Conservation (phyloP, 2,329 filamentous ascomycete genomes). For the Fusarium phyllophilum region DNA sequence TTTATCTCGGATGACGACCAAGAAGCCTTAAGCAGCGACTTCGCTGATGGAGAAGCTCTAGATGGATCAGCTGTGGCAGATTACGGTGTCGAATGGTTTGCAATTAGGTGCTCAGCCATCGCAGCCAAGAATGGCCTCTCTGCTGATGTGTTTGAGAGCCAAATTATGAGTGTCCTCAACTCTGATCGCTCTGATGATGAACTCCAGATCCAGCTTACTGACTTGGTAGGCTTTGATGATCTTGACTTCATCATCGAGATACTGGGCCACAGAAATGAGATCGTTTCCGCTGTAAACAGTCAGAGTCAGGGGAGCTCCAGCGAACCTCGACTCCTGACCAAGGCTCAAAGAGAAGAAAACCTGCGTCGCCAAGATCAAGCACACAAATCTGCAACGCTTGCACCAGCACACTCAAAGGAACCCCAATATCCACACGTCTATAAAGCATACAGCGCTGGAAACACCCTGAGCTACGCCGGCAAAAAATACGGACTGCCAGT, state of each 20-base stretch:
- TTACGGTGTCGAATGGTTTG: constrained; percentile 77
- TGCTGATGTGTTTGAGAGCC: constrained; percentile 76
- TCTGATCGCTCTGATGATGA: constrained; percentile 80
- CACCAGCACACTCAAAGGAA: constrained; percentile 76
- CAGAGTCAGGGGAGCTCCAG: constrained; percentile 49
- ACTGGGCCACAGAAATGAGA: constrained; percentile 78
- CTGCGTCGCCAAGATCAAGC: constrained; percentile 79
- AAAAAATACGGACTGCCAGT: constrained; percentile 84
- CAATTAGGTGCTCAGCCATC: constrained; percentile 72
- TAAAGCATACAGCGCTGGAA: constrained; percentile 82
- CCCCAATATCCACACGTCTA: constrained; percentile 94
- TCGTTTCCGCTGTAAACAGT: constrained; percentile 62
- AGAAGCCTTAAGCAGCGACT: constrained; percentile 72
- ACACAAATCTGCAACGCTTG: constrained; percentile 82
- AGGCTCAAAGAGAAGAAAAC: constrained; percentile 80
- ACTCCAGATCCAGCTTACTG: constrained; percentile 88
- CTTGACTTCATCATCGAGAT: constrained; percentile 92
- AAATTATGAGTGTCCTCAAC: constrained; percentile 78
- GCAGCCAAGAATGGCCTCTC: constrained; percentile 74
- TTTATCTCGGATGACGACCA: constrained; percentile 81
- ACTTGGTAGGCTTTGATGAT: constrained; percentile 92
- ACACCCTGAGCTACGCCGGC: constrained; percentile 82
- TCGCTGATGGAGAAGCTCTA: constrained; percentile 58
- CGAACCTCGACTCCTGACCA: constrained; percentile 71
- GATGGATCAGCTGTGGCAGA: constrained; percentile 43